phyloP scores from a whole-genome alignment of 768 basidiomycete species.

The Udeniomyces megalosporus region DNA sequence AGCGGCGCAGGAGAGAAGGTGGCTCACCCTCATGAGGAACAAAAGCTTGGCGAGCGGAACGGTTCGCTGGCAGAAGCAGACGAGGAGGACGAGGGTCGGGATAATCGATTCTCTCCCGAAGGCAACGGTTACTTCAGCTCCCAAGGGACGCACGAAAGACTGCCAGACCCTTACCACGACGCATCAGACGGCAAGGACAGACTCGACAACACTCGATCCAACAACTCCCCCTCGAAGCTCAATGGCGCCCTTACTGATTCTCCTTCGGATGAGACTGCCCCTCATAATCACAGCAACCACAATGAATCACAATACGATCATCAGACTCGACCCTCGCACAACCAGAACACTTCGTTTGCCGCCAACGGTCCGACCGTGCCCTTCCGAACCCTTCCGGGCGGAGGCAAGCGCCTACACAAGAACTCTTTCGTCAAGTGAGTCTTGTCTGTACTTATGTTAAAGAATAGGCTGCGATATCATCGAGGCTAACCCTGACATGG shows the following conservation, averaged over 20 bases:
- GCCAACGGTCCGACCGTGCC: not conserved
- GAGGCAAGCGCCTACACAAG: constrained; percentile 1
- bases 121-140: not conserved
- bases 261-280: too few relatives aligned
- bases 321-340: too few relatives aligned
- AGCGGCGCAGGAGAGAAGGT: too few relatives aligned
- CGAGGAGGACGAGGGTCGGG: not conserved
- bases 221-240: too few relatives aligned
- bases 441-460: not conserved
- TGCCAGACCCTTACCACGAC: not conserved
- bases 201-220: too few relatives aligned
- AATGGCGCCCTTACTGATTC: too few relatives aligned
- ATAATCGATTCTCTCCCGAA: not conserved
- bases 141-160: not conserved
- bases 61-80: not conserved
- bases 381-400: not conserved
- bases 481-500: too few relatives aligned
- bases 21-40: too few relatives aligned
- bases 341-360: not conserved
- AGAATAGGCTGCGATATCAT: not conserved
- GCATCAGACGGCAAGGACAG: too few relatives aligned
- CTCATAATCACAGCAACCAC: too few relatives aligned
- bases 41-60: not conserved
- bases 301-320: too few relatives aligned
- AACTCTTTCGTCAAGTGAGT: not conserved